Conservation (phyloP, 768 basidiomycete species). For the Coprinopsis strossmayeri region DNA sequence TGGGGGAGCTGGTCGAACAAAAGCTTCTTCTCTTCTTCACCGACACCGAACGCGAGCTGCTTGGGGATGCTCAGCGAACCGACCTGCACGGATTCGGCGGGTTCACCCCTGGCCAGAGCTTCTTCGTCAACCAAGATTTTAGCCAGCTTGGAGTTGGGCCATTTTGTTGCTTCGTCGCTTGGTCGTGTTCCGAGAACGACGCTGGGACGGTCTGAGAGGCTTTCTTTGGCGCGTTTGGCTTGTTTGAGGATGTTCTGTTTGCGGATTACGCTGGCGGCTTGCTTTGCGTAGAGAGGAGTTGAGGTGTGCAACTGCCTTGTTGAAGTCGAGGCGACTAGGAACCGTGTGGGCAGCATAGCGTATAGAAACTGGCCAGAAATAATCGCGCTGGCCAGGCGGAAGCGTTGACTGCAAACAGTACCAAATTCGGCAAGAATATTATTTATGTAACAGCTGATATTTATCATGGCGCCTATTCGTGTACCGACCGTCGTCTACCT, state of each 20-base stretch:
- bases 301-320: constrained; percentile 34
- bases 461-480: too few species aligned
- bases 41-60: constrained; percentile 62
- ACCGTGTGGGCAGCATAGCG: too few species aligned
- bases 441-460: too few species aligned
- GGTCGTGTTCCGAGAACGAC: constrained; percentile 70
- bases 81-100: constrained; percentile 13
- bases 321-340: neutral
- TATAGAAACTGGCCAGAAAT: too few species aligned
- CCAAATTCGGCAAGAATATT: too few species aligned
- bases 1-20: constrained; percentile 65
- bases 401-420: too few species aligned
- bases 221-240: constrained; percentile 31
- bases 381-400: constrained; percentile 25
- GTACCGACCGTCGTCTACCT: too few species aligned
- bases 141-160: constrained; percentile 62
- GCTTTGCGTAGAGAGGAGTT: constrained; percentile 26
- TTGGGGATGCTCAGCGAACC: constrained; percentile 42
- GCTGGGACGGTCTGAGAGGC: constrained; percentile 42
- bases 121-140: constrained; percentile 52
- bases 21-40: constrained; percentile 45
- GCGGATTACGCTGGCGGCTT: constrained; percentile 24
- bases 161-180: constrained; percentile 53
- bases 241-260: constrained; percentile 35
- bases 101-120: constrained; percentile 22